Conservation (phyloP, 2,329 filamentous ascomycete genomes). For the Dactylonectria macrodidyma region DNA sequence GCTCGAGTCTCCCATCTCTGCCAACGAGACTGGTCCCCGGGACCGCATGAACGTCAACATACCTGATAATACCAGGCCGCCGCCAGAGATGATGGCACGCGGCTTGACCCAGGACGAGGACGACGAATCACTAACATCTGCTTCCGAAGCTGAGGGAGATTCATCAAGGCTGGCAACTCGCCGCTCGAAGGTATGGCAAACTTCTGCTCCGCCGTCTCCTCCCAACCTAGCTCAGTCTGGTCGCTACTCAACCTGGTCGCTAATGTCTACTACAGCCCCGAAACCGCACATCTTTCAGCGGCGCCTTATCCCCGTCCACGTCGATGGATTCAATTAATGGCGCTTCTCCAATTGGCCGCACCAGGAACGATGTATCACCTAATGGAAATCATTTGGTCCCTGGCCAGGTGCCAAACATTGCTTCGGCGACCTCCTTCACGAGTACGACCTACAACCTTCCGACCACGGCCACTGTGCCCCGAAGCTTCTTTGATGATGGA, state of each 20-base stretch:
- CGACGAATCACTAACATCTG: conserved; percentile 88
- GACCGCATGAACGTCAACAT: conserved; percentile 91
- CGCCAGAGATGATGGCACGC: conserved; percentile 90
- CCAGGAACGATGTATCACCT: conserved; percentile 69
- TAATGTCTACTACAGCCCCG: conserved; percentile 61
- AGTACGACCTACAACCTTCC: conserved; percentile 71
- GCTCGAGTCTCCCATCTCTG: conserved; percentile 87
- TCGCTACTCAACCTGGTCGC: conserved; percentile 29
- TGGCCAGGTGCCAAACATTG: conserved; percentile 66
- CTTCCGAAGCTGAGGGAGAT: conserved; percentile 87
- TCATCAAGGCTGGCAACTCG: conserved; percentile 77
- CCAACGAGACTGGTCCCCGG: conserved; percentile 86
- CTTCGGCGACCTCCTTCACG: conserved; percentile 75
- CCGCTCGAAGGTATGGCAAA: conserved; percentile 72
- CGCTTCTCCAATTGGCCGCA: conserved; percentile 71
- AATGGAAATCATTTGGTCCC: conserved; percentile 54
- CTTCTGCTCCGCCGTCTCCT: not conserved
- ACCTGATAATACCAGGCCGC: conserved; percentile 90
- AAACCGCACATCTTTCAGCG: conserved; percentile 76
- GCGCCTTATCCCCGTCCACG: conserved; percentile 85
- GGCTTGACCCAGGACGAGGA: conserved; percentile 88
- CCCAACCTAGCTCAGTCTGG: not conserved
- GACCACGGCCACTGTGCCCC: conserved; percentile 75
- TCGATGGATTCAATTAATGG: conserved; percentile 93
- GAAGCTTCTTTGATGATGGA: conserved; percentile 93